Evolutionary conservation across 768 basidiomycete genomes (phyloP), one percentile per base, ranked within the genome.

Genomic region (Termitomyces eurrhizus): DNA sequence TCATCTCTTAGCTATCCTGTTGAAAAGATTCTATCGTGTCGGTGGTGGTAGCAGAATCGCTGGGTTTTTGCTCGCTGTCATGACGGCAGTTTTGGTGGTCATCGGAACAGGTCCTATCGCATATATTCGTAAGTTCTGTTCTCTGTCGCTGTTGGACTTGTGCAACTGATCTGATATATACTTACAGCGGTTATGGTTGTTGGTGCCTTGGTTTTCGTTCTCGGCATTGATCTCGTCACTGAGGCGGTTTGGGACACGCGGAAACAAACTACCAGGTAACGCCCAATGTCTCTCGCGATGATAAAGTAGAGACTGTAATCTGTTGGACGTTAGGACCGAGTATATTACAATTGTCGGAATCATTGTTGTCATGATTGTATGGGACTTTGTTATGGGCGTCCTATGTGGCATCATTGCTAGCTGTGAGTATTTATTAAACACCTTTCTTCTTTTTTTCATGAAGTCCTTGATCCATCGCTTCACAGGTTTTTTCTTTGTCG

Each of bases 201-300:
- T 21, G 88, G 88, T 2, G 88, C 93, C 2, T 79, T 99, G 57
- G 98, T 98, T 64, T 95, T 94, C 65, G 94, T 97, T 11, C 82
- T 98, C 36, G 96, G 95, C 0, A 83, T 98, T 54, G 96, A 98
- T 65, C 85, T 99, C 37, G 86, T 93, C 49, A 95, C 94, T 67
- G 96, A 98, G 72, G 95, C 96, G 0, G 71, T 98, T 9, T 98
- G 95, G 95, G 96, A 99, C 74, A 95, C 95, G 7, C 79, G 92
- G 51, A 84, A 92, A 74, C 87, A 94, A 18, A 92, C 93, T 26
- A 94, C 86, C 78, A 78, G 81, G 81, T 90, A 49, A 16, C 8
- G 1, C 8, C 8, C 4, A 16, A 29, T 16, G 5, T 18, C 48
- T 49, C 7, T 29, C 7, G 16, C 29, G 16, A 24, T 49, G 3